These are phyloP conservation scores for Pontederia paniculata DNA, from an alignment of 176 grass and related monocot species.

Conservation along the genomic window DNA sequence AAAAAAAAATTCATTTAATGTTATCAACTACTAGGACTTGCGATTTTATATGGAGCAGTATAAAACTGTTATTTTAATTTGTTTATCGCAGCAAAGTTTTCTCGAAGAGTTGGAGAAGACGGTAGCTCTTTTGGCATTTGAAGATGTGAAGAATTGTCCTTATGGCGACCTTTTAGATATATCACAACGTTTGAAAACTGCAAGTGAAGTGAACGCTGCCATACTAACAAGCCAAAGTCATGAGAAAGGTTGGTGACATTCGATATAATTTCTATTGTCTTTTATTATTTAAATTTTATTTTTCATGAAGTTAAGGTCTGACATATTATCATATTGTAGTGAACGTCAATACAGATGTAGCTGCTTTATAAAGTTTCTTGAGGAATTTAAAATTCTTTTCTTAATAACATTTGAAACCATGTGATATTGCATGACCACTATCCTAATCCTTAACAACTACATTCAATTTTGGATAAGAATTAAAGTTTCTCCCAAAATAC, in stretches of 20 bases:
- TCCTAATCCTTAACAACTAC: too few relatives aligned
- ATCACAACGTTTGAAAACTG: slow-evolving; percentile 88
- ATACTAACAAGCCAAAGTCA: slow-evolving; percentile 98
- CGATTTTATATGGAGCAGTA: neutral
- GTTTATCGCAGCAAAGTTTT: slow-evolving; percentile 59
- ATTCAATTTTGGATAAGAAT: too few relatives aligned
- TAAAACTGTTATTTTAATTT: slow-evolving; percentile 3
- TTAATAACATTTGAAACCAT: too few relatives aligned
- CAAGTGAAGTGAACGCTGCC: slow-evolving; percentile 89
- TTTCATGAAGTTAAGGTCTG: neutral
- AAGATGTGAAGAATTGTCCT: slow-evolving; percentile 88
- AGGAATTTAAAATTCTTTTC: too few relatives aligned
- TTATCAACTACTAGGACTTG: too few relatives aligned
- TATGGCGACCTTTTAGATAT: slow-evolving; percentile 83
- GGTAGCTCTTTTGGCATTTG: slow-evolving; percentile 77
- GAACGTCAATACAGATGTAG: too few relatives aligned
- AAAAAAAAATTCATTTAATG: too few relatives aligned
- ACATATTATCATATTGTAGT: neutral
- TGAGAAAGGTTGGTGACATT: slow-evolving; percentile 68
- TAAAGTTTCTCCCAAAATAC: too few relatives aligned
- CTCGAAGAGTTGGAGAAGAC: slow-evolving; percentile 96
- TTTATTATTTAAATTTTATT: neutral
- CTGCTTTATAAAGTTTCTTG: too few relatives aligned
- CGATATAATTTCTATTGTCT: neutral
- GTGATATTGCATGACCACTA: too few relatives aligned